Conservation (phyloP, 2,329 filamentous ascomycete species). For the Colletotrichum echinochloae region DNA sequence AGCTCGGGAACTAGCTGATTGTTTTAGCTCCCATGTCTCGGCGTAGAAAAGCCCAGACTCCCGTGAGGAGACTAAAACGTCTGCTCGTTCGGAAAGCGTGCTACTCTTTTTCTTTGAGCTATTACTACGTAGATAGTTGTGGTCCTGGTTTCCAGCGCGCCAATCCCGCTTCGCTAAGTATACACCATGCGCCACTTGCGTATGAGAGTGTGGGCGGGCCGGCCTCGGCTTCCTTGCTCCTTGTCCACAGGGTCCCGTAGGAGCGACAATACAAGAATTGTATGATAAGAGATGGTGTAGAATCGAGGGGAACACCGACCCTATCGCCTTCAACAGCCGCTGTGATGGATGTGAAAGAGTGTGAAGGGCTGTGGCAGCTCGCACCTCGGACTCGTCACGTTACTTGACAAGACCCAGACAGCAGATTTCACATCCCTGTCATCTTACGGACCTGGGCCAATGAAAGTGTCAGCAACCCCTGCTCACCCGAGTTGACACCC, state of each 20-base stretch:
- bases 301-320: not conserved
- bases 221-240: not conserved
- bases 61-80: not conserved
- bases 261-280: not conserved
- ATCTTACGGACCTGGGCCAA: conserved; percentile 49
- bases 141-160: conserved; percentile 42
- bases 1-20: conserved; percentile 18
- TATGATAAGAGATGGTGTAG: not conserved
- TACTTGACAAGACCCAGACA: conserved; percentile 46
- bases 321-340: conserved; percentile 15
- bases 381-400: conserved; percentile 50
- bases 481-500: conserved; percentile 45
- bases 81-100: no score
- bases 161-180: conserved; percentile 47
- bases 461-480: conserved; percentile 49
- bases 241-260: conserved; percentile 19
- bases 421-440: conserved; percentile 43
- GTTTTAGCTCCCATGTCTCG: conserved; percentile 11
- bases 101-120: no score
- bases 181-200: conserved; percentile 8
- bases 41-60: conserved; percentile 21
- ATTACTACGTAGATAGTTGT: no score
- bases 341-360: conserved; percentile 27
- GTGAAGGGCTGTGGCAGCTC: conserved; percentile 38
- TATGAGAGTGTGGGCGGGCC: not conserved